Conservation (phyloP, 345 rosid genomes). For the Nephelium lappaceum region DNA sequence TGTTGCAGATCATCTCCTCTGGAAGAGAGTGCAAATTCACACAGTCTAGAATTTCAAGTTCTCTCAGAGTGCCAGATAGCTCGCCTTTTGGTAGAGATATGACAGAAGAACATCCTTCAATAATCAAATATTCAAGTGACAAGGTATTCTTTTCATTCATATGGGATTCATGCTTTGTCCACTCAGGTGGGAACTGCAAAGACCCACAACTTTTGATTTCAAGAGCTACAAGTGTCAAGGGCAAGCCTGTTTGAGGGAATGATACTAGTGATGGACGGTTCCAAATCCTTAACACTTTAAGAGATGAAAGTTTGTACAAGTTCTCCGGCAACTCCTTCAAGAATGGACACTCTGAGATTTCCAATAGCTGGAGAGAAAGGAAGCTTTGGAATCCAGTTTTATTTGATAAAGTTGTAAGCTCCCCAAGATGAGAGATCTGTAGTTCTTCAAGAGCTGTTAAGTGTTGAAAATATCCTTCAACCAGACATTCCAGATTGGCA, state of each 20-base stretch:
- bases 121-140: constrained; percentile 23
- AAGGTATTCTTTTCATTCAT: neutral
- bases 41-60: constrained; percentile 18
- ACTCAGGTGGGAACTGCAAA: constrained; percentile 18
- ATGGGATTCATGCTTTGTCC: neutral
- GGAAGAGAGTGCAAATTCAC: constrained; percentile 24
- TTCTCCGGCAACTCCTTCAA: constrained; percentile 12
- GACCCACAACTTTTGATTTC: constrained; percentile 19
- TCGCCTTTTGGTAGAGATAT: constrained; percentile 23
- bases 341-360: constrained; percentile 4
- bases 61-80: constrained; percentile 12
- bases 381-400: constrained; percentile 10
- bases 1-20: constrained; percentile 9
- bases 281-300: constrained; percentile 10
- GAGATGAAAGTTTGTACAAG: neutral
- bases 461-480: constrained; percentile 11
- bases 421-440: constrained; percentile 8
- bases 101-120: constrained; percentile 30
- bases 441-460: constrained; percentile 18
- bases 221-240: constrained; percentile 15
- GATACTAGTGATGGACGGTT: constrained; percentile 10
- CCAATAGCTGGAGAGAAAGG: constrained; percentile 6
- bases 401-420: constrained; percentile 14
- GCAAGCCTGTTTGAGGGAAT: constrained; percentile 23
- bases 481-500: constrained; percentile 5